Base-by-base conservation (phyloP, 768 basidiomycete species). In the Naganishia friedmannii region DNA sequence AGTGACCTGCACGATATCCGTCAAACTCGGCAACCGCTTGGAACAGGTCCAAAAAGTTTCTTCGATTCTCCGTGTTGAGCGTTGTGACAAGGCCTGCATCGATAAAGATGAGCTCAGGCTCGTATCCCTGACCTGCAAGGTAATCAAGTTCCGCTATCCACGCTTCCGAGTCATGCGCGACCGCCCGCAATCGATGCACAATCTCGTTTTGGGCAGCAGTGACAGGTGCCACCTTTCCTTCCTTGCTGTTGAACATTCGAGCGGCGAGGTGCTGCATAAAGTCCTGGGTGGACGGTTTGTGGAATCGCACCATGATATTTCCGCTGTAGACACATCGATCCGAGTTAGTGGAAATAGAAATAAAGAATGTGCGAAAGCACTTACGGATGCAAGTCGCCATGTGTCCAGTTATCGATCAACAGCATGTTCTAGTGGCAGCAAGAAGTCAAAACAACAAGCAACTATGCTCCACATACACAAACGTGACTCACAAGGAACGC, bases 241-340 rank as follows among this genome's bases (percentile, higher is more conserved):
- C 75, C 55, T 79, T 74, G 45, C 72, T 78, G 69, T 81, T 80
- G 81, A 88, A 86, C 70, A 88, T 75, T 57, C 85, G 83, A 71
- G 83, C 78, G 74, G 87, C 86, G 63, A 92, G 82, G 73, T 86
- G 87, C 72, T 84, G 82, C 51, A 92, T 80, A 55, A 91, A 83
- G 74, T 87, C 84, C 53, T 83, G 81, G 0, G 91, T 89, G 0
- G 87, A 86, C 10, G 89, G 86, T 78, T 90, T 91, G 77, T 87
- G 89, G 83, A 98, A 98, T 79, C 95, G 96, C 83, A 99, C 87
- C 89, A 96, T 91, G 81, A 97, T 94, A 79, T 98, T 98, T 34
- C 95, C 95, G 2, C 79, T 80, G 70, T 19, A 34, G n/a, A n/a
- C n/a, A 63, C 10, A 58, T 42, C 9, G 7, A 37, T n/a, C 10